These are phyloP conservation scores for Toxicodendron radicans DNA, from an alignment of 345 rosid species.

Conservation along the genomic window DNA sequence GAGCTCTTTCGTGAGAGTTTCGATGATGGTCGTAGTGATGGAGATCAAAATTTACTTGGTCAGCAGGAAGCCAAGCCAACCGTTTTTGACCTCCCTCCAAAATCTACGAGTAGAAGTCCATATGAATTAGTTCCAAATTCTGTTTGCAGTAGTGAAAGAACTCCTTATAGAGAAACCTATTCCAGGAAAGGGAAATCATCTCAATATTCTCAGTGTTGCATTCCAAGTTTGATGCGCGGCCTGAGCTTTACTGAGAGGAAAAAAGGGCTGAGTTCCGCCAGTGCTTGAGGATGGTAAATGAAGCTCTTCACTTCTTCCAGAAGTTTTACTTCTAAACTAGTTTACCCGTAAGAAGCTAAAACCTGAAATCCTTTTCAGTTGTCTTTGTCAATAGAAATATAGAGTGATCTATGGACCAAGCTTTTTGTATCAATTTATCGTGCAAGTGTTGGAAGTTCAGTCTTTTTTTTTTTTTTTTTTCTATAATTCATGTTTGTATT, in stretches of 20 bases:
- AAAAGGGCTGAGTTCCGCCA: constrained; percentile 32
- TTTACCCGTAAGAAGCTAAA: constrained; percentile 7
- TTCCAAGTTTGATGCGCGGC: constrained; percentile 47
- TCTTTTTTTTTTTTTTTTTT: neutral
- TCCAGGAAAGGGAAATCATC: constrained; percentile 30
- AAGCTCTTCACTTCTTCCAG: neutral
- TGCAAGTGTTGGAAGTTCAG: neutral
- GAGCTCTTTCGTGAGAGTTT: constrained; percentile 60
- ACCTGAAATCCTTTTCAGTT: constrained; percentile 11
- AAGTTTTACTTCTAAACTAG: constrained; percentile 1
- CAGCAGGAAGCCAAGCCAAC: constrained; percentile 19
- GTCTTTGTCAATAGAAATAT: constrained; percentile 1
- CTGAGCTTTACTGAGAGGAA: constrained; percentile 47
- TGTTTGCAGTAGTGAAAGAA: constrained; percentile 18
- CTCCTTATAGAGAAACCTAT: constrained; percentile 19
- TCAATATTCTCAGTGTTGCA: constrained; percentile 40
- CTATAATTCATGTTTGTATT: neutral
- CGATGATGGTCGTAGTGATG: neutral
- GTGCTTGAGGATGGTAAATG: constrained; percentile 7
- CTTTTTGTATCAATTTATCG: constrained; percentile 12
- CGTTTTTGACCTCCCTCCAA: constrained; percentile 16
- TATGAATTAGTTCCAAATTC: constrained; percentile 22
- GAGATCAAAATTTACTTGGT: constrained; percentile 18
- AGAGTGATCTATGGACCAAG: neutral
- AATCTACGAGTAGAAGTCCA: constrained; percentile 23